Evolutionary conservation across 2,329 filamentous ascomycete species (phyloP), one percentile per base, ranked within the genome.

Genomic region (Albifimbria verrucaria): DNA sequence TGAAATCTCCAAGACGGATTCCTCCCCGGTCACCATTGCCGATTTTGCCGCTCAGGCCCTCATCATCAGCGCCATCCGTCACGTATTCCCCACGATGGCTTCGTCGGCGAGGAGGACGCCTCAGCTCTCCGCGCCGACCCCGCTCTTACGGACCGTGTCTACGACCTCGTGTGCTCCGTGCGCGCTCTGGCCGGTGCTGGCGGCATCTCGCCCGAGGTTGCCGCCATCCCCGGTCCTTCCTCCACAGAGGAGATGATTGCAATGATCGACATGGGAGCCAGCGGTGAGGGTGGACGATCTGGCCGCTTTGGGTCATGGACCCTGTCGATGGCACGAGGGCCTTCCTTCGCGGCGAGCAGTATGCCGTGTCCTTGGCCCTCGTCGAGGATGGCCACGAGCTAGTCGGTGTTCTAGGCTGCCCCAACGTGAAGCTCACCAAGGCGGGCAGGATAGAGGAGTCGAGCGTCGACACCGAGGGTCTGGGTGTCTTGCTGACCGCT

Each of bases 41-140:
- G 83, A 87, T 63, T 86, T 86, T 62, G 83, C 81, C 41, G 79
- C 81, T 2, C 83, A 87, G 65, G 82, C 83, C 10, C 71, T 86
- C 32, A 75, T 87, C 59, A 85, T 85, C 59, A 73, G 72, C 52
- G 77, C 80, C 24, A 68, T 86, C 45, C 80, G 77, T 60, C 65
- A 68, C 24, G 72, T 67, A 46, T 86, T 83, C 58, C 82, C 82
- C 0, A 67, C 2, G 83, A 86, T 59, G 62, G 64, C n/a, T 84
- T 86, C 57, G 71, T 87, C 41, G 83, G 82, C 52, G 83, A 87
- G 66, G 84, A 87, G 64, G 78, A 77, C 57, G 77, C 82, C 1
- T 74, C 72, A 26, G 75, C 75, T 41, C 70, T 87, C 48, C 75
- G 82, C 44, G 54, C 63, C 43, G 75, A 85, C 55, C 65, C 67